These are phyloP conservation scores for Mrakia gelida DNA, from an alignment of 768 basidiomycete species.

Conservation along the genomic window DNA sequence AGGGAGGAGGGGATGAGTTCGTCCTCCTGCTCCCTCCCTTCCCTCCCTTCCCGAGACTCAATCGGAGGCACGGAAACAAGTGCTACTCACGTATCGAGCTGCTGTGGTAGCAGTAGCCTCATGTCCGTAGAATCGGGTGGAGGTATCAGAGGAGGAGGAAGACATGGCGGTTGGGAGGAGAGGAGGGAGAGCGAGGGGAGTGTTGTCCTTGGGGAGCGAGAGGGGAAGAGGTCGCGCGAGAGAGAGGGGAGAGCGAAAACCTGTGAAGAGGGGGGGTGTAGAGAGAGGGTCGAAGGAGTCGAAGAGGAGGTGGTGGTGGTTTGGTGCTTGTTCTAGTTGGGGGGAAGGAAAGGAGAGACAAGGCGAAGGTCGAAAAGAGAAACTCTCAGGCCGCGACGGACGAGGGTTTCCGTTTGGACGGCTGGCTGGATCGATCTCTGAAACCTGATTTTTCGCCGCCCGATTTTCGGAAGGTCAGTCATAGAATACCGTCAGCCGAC, in stretches of 20 bases:
- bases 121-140: slow-evolving; percentile 61
- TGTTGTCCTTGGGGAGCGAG: slow-evolving; percentile 19
- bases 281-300: not conserved
- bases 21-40: not conserved
- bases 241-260: not conserved
- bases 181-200: slow-evolving; percentile 31
- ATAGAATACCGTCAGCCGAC: too few relatives aligned
- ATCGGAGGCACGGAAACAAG: not conserved
- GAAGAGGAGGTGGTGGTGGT: not conserved
- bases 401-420: too few relatives aligned
- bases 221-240: not conserved
- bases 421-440: too few relatives aligned
- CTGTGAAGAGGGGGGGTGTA: not conserved
- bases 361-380: too few relatives aligned
- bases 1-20: not conserved
- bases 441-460: too few relatives aligned
- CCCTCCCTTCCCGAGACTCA: not conserved
- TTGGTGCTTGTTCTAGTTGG: too few relatives aligned
- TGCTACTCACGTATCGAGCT: slow-evolving; percentile 55
- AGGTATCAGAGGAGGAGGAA: slow-evolving; percentile 37
- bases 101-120: slow-evolving; percentile 65
- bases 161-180: slow-evolving; percentile 38
- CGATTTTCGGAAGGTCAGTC: too few relatives aligned
- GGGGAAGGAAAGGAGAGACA: too few relatives aligned
- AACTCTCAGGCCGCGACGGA: too few relatives aligned